Evolutionary conservation across 2,329 filamentous ascomycete species (phyloP).

Genomic region (Diaporthe ampelina): DNA sequence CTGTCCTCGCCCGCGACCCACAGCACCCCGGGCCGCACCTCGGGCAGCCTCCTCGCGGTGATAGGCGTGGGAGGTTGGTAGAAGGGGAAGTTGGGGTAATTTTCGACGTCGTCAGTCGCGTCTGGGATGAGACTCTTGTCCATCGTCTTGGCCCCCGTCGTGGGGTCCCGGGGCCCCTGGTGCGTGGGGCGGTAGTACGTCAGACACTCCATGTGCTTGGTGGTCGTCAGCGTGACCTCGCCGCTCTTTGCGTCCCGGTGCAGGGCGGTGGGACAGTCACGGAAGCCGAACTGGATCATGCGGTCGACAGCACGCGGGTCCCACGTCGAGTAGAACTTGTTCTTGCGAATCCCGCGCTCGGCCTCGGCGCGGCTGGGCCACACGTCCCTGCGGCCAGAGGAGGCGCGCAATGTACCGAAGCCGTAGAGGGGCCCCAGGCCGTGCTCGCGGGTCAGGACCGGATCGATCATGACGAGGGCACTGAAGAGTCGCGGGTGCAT

Average conservation of each 20-base stretch:
- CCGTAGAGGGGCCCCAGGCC: slow-evolving; percentile 52
- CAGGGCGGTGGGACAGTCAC: slow-evolving; percentile 76
- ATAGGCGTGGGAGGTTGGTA: slow-evolving; percentile 75
- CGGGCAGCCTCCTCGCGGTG: slow-evolving; percentile 69
- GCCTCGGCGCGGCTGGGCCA: slow-evolving; percentile 86
- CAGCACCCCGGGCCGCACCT: slow-evolving; percentile 74
- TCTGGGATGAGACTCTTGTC: slow-evolving; percentile 60
- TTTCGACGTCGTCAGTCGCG: slow-evolving; percentile 54
- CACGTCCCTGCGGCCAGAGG: slow-evolving; percentile 79
- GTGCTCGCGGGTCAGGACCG: slow-evolving; percentile 75
- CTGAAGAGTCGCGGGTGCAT: slow-evolving; percentile 86
- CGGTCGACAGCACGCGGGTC: slow-evolving; percentile 82
- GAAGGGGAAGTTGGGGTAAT: slow-evolving; percentile 64
- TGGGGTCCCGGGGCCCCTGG: slow-evolving; percentile 54
- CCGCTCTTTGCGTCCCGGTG: slow-evolving; percentile 60
- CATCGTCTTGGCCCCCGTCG: slow-evolving; percentile 54
- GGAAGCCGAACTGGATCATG: slow-evolving; percentile 81
- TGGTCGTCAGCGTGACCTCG: slow-evolving; percentile 81
- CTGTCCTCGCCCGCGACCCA: slow-evolving; percentile 78
- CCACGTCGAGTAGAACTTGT: slow-evolving; percentile 86
- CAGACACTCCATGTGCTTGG: slow-evolving; percentile 90
- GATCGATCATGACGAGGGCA: slow-evolving; percentile 84
- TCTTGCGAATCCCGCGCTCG: slow-evolving; percentile 73
- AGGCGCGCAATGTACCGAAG: slow-evolving; percentile 67
- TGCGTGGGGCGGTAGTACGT: slow-evolving; percentile 78